Conservation (phyloP, 129 eudicot genomes). For the Tanacetum coccineum region DNA sequence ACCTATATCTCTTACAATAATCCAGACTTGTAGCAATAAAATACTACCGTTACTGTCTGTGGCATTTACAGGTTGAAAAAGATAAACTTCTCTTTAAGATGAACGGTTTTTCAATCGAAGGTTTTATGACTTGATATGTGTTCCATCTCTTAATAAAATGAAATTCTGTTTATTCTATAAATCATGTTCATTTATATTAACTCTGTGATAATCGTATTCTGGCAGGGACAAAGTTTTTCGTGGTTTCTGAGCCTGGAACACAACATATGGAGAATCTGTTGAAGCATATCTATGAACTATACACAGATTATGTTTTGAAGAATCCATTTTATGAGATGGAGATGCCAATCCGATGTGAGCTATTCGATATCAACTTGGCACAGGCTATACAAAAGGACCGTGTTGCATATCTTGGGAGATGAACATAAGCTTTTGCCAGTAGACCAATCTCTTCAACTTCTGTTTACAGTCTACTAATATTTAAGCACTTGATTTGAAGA, state of each 20-base stretch:
- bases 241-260: constrained; percentile 86
- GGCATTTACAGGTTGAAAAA: too few relatives aligned
- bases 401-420: constrained; percentile 68
- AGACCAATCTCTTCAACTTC: not conserved
- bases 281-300: constrained; percentile 81
- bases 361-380: constrained; percentile 74
- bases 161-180: too few relatives aligned
- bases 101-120: too few relatives aligned
- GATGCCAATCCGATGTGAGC: constrained; percentile 98
- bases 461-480: not conserved
- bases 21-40: too few relatives aligned
- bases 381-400: constrained; percentile 88
- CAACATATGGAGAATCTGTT: constrained; percentile 72
- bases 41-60: too few relatives aligned
- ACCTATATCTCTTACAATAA: too few relatives aligned
- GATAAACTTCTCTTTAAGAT: too few relatives aligned
- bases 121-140: too few relatives aligned
- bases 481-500: not conserved
- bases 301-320: constrained; percentile 87
- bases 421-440: constrained; percentile 14
- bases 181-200: too few relatives aligned
- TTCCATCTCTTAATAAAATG: too few relatives aligned
- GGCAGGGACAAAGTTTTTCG: constrained; percentile 89
- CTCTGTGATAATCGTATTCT: not conserved
- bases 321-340: constrained; percentile 98